Base-by-base conservation (phyloP, 257 asterid species). In the Lithospermum erythrorhizon region DNA sequence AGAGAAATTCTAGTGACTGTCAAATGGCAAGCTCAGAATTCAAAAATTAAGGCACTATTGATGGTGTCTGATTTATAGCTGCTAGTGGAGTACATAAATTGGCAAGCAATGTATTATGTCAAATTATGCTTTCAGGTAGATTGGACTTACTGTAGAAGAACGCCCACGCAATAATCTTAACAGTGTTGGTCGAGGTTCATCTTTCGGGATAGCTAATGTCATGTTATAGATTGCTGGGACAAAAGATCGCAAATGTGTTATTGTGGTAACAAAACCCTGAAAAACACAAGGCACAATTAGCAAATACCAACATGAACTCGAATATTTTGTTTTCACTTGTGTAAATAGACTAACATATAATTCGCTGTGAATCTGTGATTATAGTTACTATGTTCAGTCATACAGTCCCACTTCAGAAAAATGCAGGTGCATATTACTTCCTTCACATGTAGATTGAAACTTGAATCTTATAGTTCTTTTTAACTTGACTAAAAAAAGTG, bases 201-300 rank as follows among this genome's bases (percentile, higher is more conserved):
- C 65, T 78, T 83, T 83, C 1, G 96, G 96, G 72, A 89, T 77
- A 62, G 95, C 94, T 57, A 82, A 72, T 51, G 96, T 82, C 51
- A 73, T 70, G 55, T 89, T 78, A 69, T 89, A 89, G 6, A 89
- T 80, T 29, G 73, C 90, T 21, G 87, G 96, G 70, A 82, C 88
- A 61, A 66, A 75, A 21, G 94, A 48, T 56, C 90, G 79, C 75
- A 86, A 56, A 64, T 89, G 84, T 68, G 71, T 79, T 58, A 83
- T 87, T 19, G 96, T 80, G 59, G 83, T 73, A 65, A 83, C 95
- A 77, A 88, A 88, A 55, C 96, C 96, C 96, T 88, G 90, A 20
- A 70, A 69, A 57, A 55, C 10, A 59, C 61, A 45, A 61, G 49
- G 0, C 49, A 27, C 32, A 41, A 11, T 41, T 9, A 41, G 49